Evolutionary conservation across 768 basidiomycete genomes (phyloP).

Genomic region (Austroboletus festivus): DNA sequence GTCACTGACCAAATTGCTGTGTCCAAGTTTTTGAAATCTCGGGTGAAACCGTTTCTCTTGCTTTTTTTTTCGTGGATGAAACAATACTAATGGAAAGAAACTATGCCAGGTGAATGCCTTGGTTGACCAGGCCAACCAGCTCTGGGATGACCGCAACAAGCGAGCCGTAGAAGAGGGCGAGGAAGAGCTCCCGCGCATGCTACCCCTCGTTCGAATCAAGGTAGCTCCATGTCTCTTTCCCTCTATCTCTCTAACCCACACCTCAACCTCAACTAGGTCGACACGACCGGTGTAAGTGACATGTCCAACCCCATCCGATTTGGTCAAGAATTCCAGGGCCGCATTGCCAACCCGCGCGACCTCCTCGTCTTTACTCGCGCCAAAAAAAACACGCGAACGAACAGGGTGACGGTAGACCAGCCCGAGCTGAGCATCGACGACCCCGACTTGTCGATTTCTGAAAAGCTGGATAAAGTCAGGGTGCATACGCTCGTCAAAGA

Average conservation of each 20-base stretch:
- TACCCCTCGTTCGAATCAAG: slow-evolving; percentile 86
- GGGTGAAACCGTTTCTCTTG: slow-evolving; percentile 41
- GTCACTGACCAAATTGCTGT: slow-evolving; percentile 81
- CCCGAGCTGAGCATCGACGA: slow-evolving; percentile 84
- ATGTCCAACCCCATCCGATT: slow-evolving; percentile 96
- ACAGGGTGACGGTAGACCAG: slow-evolving; percentile 68
- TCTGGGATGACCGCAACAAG: slow-evolving; percentile 26
- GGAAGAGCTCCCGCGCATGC: slow-evolving; percentile 61
- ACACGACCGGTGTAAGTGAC: slow-evolving; percentile 85
- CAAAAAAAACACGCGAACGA: slow-evolving; percentile 46
- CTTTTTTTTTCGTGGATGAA: not conserved
- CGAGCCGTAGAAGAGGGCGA: slow-evolving; percentile 59
- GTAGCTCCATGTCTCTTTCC: slow-evolving; percentile 32
- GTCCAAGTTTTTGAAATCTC: slow-evolving; percentile 70
- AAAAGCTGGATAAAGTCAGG: slow-evolving; percentile 76
- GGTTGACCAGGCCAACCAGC: slow-evolving; percentile 68
- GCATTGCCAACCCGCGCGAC: slow-evolving; percentile 92
- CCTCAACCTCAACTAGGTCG: slow-evolving; percentile 54
- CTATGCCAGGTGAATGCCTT: slow-evolving; percentile 64
- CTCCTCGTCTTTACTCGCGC: slow-evolving; percentile 86
- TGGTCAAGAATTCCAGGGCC: slow-evolving; percentile 90
- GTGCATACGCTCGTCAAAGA: slow-evolving; percentile 90
- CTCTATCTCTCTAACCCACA: not conserved
- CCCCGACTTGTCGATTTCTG: slow-evolving; percentile 57
- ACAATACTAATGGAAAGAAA: slow-evolving; percentile 1